Base-by-base conservation (phyloP, 1,284 basidiomycete species). In the Ceratobasidium sp. region DNA sequence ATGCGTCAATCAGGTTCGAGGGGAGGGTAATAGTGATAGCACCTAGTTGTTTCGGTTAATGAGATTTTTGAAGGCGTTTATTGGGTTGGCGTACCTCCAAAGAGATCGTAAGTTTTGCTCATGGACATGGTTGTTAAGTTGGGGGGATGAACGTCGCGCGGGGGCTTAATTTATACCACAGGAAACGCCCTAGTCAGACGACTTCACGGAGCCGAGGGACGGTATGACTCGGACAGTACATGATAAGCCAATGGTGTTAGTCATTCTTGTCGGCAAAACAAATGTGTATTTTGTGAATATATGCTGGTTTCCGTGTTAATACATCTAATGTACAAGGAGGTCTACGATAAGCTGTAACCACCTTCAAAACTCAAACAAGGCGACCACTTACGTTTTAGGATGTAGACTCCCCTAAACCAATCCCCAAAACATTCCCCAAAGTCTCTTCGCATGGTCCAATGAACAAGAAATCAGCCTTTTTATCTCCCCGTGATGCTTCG, bases 1-100 rank as follows among this genome's bases (percentile, higher is more conserved):
- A 95, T 73, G 92, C 95, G 85, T 99, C 97, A 76, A 95, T 83
- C 79, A 95, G 89, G 77, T 85, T 80, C 0, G 81, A 59, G 1
- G 93, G 92, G 0, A 95, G 84, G 40, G 85, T 82, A 15, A 89
- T 87, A 9, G 86, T 88, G 78, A 99, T 95, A 6, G 95, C 94
- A n/a, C 78, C 78, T 66, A 17, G 5, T 44, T 3, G 43, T 87
- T 87, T 78, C 29, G 29, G 44, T 73, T 25, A 51, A 29, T 29
- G 22, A 29, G 34, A 22, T 51, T 11, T 34, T n/a, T 43, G 1
- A 49, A 7, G 11, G 4, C 7, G 19, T 49, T n/a, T 49, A 22
- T 8, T 74, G n/a, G 8, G 54, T 29, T 29, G 11, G 29, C 71
- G 32, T 25, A 74, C 79, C 79, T 32, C 77, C 79, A 49, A 79